Base-by-base conservation (phyloP, 2,329 filamentous ascomycete genomes). In the Decorospora gaudefroyi region DNA sequence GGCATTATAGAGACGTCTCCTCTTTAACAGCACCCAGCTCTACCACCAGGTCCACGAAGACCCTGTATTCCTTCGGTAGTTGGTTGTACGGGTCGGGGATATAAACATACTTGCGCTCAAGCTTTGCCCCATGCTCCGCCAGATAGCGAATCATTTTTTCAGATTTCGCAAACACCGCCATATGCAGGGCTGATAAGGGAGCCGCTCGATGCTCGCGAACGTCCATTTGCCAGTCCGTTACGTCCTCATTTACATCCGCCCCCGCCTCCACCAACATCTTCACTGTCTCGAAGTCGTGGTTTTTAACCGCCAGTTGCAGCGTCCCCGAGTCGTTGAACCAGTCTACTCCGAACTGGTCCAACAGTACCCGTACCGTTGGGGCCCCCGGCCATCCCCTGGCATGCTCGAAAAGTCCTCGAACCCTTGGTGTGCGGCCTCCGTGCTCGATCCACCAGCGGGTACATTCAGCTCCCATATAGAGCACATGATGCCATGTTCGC, bases 91-190 rank as follows among this genome's bases (percentile, higher is more conserved):
- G 32, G n/a, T 42, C 31, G 18, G 17, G 10, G 25, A 42, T 28
- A 26, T 42, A 16, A n/a, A 42, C 22, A 26, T 42, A 16, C 8
- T 47, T 27, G 21, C 19, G 32, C 11, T 32, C 13, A 17, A 42
- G 22, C 28, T 38, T 47, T 36, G 27, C 44, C 19, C 37, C 44
- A 38, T 37, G 44, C 5, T 42, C 32, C 17, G 31, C 32, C 28
- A 47, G 18, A 29, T 42, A 47, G n/a, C 37, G 27, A 28, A 47
- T 47, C 38, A 38, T 47, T 29, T 36, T 21, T 32, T 46, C 43
- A 33, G 43, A 46, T 46, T 46, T 46, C 21, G 31, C 43, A 41
- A 13, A 46, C 31, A 46, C 27, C 15, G 36, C 43, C 43, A 10
- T 12, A 21, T 35, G 26, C 18, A 46, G 23, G 13, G 43, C 43